These are phyloP conservation scores for Diplotaxis tenuifolia DNA, from an alignment of 345 rosid species.

Conservation along the genomic window DNA sequence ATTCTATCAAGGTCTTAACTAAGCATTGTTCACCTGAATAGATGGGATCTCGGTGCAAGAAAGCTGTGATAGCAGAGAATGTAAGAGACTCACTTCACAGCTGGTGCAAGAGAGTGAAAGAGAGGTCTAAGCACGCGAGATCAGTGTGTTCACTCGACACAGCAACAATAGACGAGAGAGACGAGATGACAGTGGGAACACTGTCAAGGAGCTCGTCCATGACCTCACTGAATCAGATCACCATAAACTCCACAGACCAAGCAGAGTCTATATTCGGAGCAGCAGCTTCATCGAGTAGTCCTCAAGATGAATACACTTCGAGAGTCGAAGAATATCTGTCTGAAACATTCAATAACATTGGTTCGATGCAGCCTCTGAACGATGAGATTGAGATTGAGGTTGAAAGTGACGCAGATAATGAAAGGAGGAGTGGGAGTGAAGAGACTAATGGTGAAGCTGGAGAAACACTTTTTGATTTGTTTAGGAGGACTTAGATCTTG, in stretches of 20 bases:
- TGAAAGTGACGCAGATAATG: slow-evolving; percentile 47
- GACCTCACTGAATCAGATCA: slow-evolving; percentile 60
- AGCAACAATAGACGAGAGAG: slow-evolving; percentile 67
- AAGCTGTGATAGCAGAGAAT: slow-evolving; percentile 77
- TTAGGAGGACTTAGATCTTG: background rate
- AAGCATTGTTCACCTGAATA: too few relatives aligned
- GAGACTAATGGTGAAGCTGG: background rate
- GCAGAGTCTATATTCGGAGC: slow-evolving; percentile 50
- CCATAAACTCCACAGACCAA: slow-evolving; percentile 51
- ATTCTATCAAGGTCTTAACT: too few relatives aligned
- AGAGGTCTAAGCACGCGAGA: slow-evolving; percentile 61
- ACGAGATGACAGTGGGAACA: slow-evolving; percentile 75
- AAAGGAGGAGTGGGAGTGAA: background rate
- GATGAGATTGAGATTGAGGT: slow-evolving; percentile 38
- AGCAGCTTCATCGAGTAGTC: slow-evolving; percentile 29
- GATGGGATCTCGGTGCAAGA: slow-evolving; percentile 4
- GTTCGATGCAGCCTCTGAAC: slow-evolving; percentile 20
- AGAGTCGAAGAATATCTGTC: slow-evolving; percentile 35
- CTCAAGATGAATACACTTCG: slow-evolving; percentile 42
- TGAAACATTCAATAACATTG: background rate
- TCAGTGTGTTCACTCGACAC: slow-evolving; percentile 80
- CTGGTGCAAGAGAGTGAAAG: slow-evolving; percentile 88
- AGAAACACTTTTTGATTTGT: background rate
- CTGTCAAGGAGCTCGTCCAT: slow-evolving; percentile 69
- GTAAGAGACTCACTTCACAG: slow-evolving; percentile 93